Evolutionary conservation across 495 filamentous ascomycete genomes (phyloP), one percentile per base, ranked within the genome.

Genomic region (Lentithecium fluviatile): DNA sequence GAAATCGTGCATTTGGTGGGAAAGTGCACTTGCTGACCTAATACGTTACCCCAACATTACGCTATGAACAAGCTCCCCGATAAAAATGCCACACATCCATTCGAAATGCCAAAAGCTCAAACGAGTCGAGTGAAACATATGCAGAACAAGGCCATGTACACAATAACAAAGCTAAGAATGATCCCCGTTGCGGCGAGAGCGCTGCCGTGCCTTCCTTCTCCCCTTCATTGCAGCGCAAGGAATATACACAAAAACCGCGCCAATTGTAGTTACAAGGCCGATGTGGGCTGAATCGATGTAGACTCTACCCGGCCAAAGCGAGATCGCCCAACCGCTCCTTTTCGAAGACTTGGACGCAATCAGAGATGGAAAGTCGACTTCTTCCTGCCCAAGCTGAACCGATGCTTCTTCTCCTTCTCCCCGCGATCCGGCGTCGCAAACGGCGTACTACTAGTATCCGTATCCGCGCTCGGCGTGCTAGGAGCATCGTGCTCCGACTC

Each of bases 331-430:
- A n/a, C n/a, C n/a, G n/a, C n/a, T n/a, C n/a, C n/a, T n/a, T n/a
- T n/a, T n/a, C n/a, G n/a, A n/a, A n/a, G n/a, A n/a, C n/a, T n/a
- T n/a, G n/a, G n/a, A 20, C 2, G 20, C 6, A 1, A 8, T 48
- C 29, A 64, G 2, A 64, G 49, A 58, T 59, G 60, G 19, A 68
- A 60, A 25, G 60, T 64, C 6, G 40, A 51, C 76, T 85, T 86
- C 74, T 85, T 86, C 61, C 78, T 74, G 17, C 83, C 81, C 49
- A 86, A 63, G 54, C 80, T 84, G 64, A 86, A 83, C 56, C 84
- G 73, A 57, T 70, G 69, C 61, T 64, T 64, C 59, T 66, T 64
- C 56, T 66, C 59, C 61, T 64, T 69, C 65, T 74, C 67, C 10
- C 49, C 13, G 25, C 55, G 56, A 25, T 60, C 60, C 8, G 49